phyloP scores from a whole-genome alignment of 768 basidiomycete species.

The Suillus sp. region DNA sequence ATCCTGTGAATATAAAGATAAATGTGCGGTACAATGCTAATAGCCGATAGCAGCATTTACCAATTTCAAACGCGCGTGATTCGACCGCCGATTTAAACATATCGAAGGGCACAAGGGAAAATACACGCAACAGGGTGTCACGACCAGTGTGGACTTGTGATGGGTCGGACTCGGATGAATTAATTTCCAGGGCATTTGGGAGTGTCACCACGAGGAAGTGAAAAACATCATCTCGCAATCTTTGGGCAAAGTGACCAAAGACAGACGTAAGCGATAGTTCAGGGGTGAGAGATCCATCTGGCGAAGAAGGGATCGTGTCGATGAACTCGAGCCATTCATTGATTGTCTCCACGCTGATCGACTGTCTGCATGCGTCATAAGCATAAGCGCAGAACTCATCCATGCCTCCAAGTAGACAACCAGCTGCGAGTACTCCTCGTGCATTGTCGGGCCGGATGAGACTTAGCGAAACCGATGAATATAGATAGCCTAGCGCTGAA shows the following conservation, averaged over 20 bases:
- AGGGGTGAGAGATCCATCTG: conserved; percentile 50
- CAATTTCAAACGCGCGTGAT: conserved; percentile 78
- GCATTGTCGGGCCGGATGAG: conserved; percentile 78
- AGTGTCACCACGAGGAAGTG: conserved; percentile 76
- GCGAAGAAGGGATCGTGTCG: conserved; percentile 50
- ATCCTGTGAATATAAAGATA: conserved; percentile 46
- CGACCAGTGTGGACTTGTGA: conserved; percentile 48
- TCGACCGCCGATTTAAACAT: conserved; percentile 84
- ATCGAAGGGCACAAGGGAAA: conserved; percentile 82
- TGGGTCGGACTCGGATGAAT: conserved; percentile 42
- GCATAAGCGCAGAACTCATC: conserved; percentile 80
- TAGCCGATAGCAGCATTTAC: conserved; percentile 42
- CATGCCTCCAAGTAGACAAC: conserved; percentile 85
- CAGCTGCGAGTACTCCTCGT: conserved; percentile 82
- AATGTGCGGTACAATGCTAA: conserved; percentile 13
- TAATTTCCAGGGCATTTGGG: conserved; percentile 63
- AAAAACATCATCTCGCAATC: conserved; percentile 74
- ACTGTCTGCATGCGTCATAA: conserved; percentile 75
- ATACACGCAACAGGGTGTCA: conserved; percentile 72
- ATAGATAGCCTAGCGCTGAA: conserved; percentile 77
- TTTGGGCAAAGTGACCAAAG: conserved; percentile 77
- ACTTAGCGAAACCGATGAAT: conserved; percentile 70
- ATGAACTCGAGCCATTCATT: conserved; percentile 78
- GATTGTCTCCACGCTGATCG: conserved; percentile 76
- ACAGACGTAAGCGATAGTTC: conserved; percentile 55